phyloP scores from a whole-genome alignment of 2,329 filamentous ascomycete genomes.

The Pseudogymnoascus sp. region DNA sequence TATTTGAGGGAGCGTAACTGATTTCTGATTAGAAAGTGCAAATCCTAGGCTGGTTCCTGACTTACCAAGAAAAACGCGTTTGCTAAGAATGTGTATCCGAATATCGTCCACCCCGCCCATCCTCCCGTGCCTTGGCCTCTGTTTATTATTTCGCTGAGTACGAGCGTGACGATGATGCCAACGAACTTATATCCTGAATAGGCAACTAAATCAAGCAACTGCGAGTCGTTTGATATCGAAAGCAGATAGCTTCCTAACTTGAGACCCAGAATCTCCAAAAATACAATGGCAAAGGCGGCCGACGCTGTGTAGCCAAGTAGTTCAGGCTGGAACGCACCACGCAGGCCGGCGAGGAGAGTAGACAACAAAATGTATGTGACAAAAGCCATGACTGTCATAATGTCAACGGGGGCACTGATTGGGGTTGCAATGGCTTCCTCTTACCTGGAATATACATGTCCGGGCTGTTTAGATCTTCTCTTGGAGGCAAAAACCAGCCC shows the following conservation, averaged over 20 bases:
- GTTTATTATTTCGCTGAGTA: slow-evolving; percentile 68
- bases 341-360: slow-evolving; percentile 78
- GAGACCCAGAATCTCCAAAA: slow-evolving; percentile 80
- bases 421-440: slow-evolving; percentile 14
- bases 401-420: neutral
- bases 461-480: slow-evolving; percentile 93
- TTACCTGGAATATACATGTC: slow-evolving; percentile 92
- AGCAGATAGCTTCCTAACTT: slow-evolving; percentile 91
- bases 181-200: slow-evolving; percentile 99
- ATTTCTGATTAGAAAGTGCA: slow-evolving; percentile 4
- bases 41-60: slow-evolving; percentile 13
- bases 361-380: slow-evolving; percentile 96
- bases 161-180: slow-evolving; percentile 83
- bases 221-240: slow-evolving; percentile 87
- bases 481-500: slow-evolving; percentile 76
- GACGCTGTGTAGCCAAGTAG: slow-evolving; percentile 83
- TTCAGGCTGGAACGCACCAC: slow-evolving; percentile 89
- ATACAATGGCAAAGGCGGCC: slow-evolving; percentile 71
- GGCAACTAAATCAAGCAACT: slow-evolving; percentile 86
- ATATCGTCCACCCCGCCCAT: slow-evolving; percentile 82
- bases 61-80: slow-evolving; percentile 91
- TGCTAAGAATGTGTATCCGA: slow-evolving; percentile 83
- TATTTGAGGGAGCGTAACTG: slow-evolving; percentile 93
- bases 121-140: slow-evolving; percentile 74
- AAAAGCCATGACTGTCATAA: slow-evolving; percentile 68